Percentiles rank a stretch among this genome's conserved stretches.
phyloP scores from a whole-genome alignment of 202 grass and related monocot species.

The Saccharum hybrid region DNA sequence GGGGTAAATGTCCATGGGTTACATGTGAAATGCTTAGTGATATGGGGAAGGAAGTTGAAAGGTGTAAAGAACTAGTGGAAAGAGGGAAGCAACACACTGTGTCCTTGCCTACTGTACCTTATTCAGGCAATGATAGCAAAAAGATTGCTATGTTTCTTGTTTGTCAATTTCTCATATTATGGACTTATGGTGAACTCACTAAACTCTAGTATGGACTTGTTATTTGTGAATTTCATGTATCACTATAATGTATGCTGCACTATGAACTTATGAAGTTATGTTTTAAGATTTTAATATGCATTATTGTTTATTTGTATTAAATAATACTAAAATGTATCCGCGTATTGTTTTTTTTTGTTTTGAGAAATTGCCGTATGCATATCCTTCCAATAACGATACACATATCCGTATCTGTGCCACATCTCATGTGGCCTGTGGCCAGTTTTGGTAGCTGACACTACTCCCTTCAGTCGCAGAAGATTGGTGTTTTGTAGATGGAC shows the following conservation, averaged over 20 bases:
- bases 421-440: neutral
- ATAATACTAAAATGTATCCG: neutral
- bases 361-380: neutral
- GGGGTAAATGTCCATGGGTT: neutral
- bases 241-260: neutral
- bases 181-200: neutral
- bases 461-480: neutral
- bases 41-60: neutral
- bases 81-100: neutral
- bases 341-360: neutral
- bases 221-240: neutral
- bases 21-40: conserved; percentile 1
- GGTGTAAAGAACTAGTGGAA: neutral
- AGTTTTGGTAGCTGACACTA: neutral
- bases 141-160: neutral
- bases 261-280: neutral
- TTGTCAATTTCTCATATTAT: neutral
- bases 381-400: neutral
- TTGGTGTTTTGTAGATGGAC: neutral
- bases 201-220: neutral
- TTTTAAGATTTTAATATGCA: neutral
- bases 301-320: neutral
- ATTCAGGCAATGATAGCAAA: neutral
- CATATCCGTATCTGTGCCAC: neutral
- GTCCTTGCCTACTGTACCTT: neutral